phyloP scores from a whole-genome alignment of 1,139 yeast genomes.

The Yamadazyma jaroonii region DNA sequence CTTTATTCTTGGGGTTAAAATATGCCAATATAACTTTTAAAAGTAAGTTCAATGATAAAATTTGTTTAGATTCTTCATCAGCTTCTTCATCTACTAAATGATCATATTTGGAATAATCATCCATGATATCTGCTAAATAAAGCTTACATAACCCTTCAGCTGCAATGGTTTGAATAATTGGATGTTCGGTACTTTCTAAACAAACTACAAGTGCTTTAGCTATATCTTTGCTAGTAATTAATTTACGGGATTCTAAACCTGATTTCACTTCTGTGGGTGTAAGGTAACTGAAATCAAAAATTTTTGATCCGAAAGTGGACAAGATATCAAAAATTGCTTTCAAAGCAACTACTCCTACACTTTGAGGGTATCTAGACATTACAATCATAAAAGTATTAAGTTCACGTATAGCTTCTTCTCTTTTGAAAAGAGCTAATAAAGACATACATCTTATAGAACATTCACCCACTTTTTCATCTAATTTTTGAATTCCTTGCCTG shows the following conservation, averaged over 20 bases:
- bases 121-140: slow-evolving; percentile 70
- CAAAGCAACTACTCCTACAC: slow-evolving; percentile 58
- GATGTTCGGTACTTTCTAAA: slow-evolving; percentile 54
- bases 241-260: slow-evolving; percentile 32
- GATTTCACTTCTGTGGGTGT: neutral
- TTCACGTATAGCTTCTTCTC: slow-evolving; percentile 59
- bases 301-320: slow-evolving; percentile 69
- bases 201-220: slow-evolving; percentile 70
- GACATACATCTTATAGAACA: slow-evolving; percentile 79
- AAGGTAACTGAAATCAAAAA: slow-evolving; percentile 41
- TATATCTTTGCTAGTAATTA: slow-evolving; percentile 30
- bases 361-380: slow-evolving; percentile 55
- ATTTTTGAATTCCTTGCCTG: slow-evolving; percentile 74
- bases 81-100: slow-evolving; percentile 17
- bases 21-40: slow-evolving; percentile 72
- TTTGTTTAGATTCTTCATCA: slow-evolving; percentile 38
- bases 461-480: slow-evolving; percentile 58
- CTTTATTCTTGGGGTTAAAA: slow-evolving; percentile 63
- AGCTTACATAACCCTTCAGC: slow-evolving; percentile 89
- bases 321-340: slow-evolving; percentile 76
- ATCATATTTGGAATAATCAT: slow-evolving; percentile 14
- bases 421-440: slow-evolving; percentile 71
- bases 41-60: slow-evolving; percentile 22
- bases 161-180: slow-evolving; percentile 71
- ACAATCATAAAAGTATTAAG: slow-evolving; percentile 63